Base-by-base conservation (phyloP, 2,329 filamentous ascomycete genomes). In the Botrytis hyacinthi region DNA sequence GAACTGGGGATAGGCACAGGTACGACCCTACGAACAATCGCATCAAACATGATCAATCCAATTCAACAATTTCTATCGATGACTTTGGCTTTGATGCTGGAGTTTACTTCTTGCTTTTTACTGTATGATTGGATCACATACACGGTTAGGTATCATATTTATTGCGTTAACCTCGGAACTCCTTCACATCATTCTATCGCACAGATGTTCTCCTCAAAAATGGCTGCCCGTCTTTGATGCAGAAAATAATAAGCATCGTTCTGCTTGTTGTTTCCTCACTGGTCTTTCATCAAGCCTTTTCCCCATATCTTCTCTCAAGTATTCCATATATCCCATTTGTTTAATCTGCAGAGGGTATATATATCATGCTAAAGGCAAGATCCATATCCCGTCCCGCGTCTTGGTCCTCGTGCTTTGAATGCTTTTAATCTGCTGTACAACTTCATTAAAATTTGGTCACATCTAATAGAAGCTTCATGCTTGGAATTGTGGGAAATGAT, bases 1-100 rank as follows among this genome's bases (percentile, higher is more conserved):
- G 35, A 20, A 48, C 57, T 69, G 37, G 51, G 44, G 22, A 32
- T 60, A 20, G 35, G 72, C 29, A 57, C 74, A 68, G 63, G 74
- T 22, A 42, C 71, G 37, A 74, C 26, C 48, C 26, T 51, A 51
- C 26, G 12, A 51, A 9, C 48, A 12, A 26, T n/a, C 2, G 35
- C 35, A 37, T n/a, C 32, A 26, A 14, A 37, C 12, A 61, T 61
- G 10, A 12, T 61, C 16, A 37, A 61, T 32, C 5, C 22, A 61
- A 51, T 51, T n/a, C 59, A 37, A 37, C 8, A 60, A 60, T 60
- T 12, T 12, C 57, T 60, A 26, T 8, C 32, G 9, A 37, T 37
- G 48, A 14, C 22, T 35, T 10, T 60, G 57, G 29, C 57, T 35
- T 22, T 35, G 57, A 37, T 37, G 35, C 35, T 60, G 32, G 29